These are phyloP conservation scores for Telfairia occidentalis DNA, from an alignment of 331 rosid species.

Conservation along the genomic window DNA sequence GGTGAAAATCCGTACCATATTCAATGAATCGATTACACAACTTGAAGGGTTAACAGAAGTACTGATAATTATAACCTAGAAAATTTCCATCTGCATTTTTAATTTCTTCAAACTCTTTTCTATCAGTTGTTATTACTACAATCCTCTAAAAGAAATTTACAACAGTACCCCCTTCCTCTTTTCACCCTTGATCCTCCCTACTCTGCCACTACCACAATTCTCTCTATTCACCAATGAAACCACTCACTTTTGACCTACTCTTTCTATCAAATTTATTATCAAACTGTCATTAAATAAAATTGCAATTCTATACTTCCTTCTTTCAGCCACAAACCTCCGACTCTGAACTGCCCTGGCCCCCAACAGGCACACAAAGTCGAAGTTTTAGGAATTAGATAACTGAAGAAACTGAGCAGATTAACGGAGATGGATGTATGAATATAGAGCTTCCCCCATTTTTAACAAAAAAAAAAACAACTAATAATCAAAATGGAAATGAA, in stretches of 20 bases:
- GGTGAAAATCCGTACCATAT: neutral
- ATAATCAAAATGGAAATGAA: neutral
- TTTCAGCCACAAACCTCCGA: neutral
- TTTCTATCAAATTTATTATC: neutral
- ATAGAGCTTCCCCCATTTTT: neutral
- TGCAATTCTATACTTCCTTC: neutral
- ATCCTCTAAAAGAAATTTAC: neutral
- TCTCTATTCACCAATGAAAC: neutral
- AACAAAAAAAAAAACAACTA: neutral
- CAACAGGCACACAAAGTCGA: neutral
- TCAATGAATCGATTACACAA: neutral
- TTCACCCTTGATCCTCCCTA: neutral
- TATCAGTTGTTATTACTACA: neutral
- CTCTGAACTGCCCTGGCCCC: neutral
- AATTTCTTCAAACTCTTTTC: neutral
- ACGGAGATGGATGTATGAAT: neutral
- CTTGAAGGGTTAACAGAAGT: neutral
- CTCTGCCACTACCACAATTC: neutral
- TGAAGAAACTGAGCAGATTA: neutral
- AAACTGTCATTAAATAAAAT: neutral
- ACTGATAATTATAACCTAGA: neutral
- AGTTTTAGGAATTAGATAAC: neutral
- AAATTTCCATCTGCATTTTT: neutral
- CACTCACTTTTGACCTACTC: neutral
- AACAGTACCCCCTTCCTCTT: neutral